Evolutionary conservation across 2,329 filamentous ascomycete species (phyloP).

Genomic region (Aspergillus jensenii): DNA sequence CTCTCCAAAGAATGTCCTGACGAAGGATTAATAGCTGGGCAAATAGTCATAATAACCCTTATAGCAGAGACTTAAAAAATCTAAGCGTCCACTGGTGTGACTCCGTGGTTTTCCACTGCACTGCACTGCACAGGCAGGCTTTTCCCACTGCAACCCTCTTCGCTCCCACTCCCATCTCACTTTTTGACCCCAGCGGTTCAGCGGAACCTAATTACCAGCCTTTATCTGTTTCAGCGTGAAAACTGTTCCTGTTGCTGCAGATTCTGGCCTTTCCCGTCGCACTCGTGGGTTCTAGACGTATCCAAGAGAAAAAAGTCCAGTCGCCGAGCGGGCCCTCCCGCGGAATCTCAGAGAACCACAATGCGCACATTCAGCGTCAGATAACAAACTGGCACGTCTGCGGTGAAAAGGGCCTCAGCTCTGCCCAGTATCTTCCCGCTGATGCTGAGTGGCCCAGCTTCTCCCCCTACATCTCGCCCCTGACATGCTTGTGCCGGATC

Average conservation of each 20-base stretch:
- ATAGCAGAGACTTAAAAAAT: background rate
- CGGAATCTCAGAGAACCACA: slow-evolving; percentile 10
- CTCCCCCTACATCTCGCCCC: slow-evolving; percentile 11
- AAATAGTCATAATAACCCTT: background rate
- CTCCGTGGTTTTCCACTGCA: slow-evolving; percentile 4
- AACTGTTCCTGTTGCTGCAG: background rate
- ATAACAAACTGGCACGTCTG: background rate
- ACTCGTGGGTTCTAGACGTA: background rate
- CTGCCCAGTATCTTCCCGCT: background rate
- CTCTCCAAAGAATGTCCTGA: background rate
- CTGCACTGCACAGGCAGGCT: background rate
- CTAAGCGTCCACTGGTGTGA: slow-evolving; percentile 5
- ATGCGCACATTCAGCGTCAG: slow-evolving; percentile 12
- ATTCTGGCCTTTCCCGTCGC: background rate
- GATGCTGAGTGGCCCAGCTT: slow-evolving; percentile 10
- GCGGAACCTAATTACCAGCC: background rate
- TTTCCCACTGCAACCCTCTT: slow-evolving; percentile 7
- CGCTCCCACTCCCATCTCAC: slow-evolving; percentile 2
- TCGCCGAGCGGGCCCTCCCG: slow-evolving; percentile 9
- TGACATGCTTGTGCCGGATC: slow-evolving; percentile 23
- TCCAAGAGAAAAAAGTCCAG: background rate
- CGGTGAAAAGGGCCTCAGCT: background rate
- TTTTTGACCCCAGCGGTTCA: slow-evolving; percentile 6
- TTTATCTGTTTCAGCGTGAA: background rate
- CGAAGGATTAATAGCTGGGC: background rate